A percentile compares a stretch with the other conserved stretches of the same genome.
phyloP scores from a whole-genome alignment of 192 early-diverging fungal species.

The Gaertneriomyces semiglobifer region DNA sequence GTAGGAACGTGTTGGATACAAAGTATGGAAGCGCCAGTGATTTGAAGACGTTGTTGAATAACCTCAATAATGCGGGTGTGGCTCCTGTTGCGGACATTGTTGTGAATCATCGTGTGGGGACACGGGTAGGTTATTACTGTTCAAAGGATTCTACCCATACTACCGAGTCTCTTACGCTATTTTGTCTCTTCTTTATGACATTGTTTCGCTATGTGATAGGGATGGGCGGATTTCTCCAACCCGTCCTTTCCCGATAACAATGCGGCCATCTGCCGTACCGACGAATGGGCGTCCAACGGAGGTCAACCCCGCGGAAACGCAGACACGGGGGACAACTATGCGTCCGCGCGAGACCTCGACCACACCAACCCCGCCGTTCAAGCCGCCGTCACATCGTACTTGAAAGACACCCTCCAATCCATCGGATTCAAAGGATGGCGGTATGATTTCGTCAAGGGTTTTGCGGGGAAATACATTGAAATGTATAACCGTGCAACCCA shows the following conservation, averaged over 20 bases:
- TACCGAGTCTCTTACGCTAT: too few relatives aligned
- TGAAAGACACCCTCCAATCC: not conserved
- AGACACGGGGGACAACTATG: constrained; percentile 9
- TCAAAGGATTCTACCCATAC: too few relatives aligned
- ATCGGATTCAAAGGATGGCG: constrained; percentile 4
- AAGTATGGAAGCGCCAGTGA: constrained; percentile 1
- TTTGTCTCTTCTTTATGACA: too few relatives aligned
- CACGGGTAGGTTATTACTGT: too few relatives aligned
- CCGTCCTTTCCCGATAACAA: constrained; percentile 3
- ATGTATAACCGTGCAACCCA: not conserved
- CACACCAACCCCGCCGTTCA: constrained; percentile 14
- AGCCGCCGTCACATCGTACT: not conserved
- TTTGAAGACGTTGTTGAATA: not conserved
- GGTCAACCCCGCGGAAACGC: not conserved
- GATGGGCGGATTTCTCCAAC: constrained; percentile 4
- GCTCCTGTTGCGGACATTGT: constrained; percentile 11
- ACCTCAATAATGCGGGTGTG: not conserved
- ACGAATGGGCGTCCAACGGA: not conserved
- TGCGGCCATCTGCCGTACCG: not conserved
- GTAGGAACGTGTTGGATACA: constrained; percentile 6
- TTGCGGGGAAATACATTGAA: not conserved
- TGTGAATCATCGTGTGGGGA: constrained; percentile 18
- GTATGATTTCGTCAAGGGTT: constrained; percentile 8
- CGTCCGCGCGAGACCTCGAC: constrained; percentile 11
- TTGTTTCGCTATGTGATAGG: too few relatives aligned